Conservation (phyloP, 371 early-diverging fungal species). For the Gilbertella persicaria region DNA sequence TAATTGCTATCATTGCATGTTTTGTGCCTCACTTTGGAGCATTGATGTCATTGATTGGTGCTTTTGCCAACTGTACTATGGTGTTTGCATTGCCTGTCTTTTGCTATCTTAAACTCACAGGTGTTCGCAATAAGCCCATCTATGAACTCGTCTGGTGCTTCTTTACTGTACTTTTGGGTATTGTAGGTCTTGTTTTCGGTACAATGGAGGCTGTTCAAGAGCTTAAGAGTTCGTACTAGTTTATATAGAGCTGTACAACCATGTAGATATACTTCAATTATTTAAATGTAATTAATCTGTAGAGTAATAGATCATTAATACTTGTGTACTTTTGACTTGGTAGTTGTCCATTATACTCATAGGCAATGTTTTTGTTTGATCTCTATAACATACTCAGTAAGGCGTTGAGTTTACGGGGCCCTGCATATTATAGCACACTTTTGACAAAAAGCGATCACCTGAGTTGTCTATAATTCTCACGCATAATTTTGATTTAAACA, state of each 20-base stretch:
- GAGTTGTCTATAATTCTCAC: too few species aligned
- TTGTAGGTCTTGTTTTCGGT: conserved; percentile 75
- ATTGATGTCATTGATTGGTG: conserved; percentile 83
- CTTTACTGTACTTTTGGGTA: conserved; percentile 63
- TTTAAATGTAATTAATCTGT: background rate
- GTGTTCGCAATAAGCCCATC: conserved; percentile 55
- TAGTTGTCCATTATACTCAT: too few species aligned
- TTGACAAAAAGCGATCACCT: too few species aligned
- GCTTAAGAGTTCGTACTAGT: conserved; percentile 40
- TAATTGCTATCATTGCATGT: conserved; percentile 64
- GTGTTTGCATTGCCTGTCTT: conserved; percentile 85
- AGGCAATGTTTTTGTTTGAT: too few species aligned
- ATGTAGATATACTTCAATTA: background rate
- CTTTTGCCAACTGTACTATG: conserved; percentile 74
- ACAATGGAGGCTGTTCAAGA: conserved; percentile 67
- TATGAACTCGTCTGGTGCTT: conserved; percentile 61
- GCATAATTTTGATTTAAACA: too few species aligned
- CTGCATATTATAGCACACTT: too few species aligned
- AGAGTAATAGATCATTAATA: too few species aligned
- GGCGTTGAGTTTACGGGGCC: too few species aligned
- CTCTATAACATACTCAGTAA: too few species aligned
- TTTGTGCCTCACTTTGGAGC: conserved; percentile 79
- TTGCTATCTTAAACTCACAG: conserved; percentile 78
- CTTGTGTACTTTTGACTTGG: too few species aligned
- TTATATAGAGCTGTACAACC: conserved; percentile 29